phyloP scores from a whole-genome alignment of 257 asterid species.

The Solanum stenotomum region DNA sequence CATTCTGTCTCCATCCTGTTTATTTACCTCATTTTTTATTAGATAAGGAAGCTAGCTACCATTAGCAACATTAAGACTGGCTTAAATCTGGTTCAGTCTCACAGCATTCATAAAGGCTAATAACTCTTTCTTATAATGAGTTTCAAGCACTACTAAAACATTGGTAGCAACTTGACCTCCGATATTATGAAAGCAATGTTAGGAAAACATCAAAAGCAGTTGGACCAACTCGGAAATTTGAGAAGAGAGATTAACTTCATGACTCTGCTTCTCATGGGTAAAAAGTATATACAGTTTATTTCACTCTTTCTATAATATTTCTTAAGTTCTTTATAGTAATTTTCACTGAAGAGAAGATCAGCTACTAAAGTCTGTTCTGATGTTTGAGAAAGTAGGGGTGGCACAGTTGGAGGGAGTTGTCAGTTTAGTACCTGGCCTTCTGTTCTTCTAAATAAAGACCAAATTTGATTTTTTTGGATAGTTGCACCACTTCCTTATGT shows the following conservation, averaged over 20 bases:
- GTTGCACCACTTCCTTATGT: constrained; percentile 70
- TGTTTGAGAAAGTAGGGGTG: neutral
- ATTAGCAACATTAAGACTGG: neutral
- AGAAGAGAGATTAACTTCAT: neutral
- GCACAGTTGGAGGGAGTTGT: neutral
- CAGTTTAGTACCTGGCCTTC: constrained; percentile 43
- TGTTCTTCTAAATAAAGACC: constrained; percentile 71
- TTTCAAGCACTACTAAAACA: neutral
- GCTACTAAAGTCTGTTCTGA: neutral
- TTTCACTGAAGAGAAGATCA: neutral
- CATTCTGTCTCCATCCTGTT: neutral
- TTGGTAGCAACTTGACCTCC: neutral
- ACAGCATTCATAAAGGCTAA: neutral
- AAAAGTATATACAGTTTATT: neutral
- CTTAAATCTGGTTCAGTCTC: neutral
- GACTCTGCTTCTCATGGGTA: neutral
- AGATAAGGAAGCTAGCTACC: neutral
- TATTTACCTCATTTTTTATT: neutral
- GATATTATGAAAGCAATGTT: neutral
- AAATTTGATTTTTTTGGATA: constrained; percentile 53
- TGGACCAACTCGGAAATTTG: neutral
- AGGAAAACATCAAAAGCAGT: neutral
- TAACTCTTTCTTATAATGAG: neutral
- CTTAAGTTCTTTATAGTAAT: neutral
- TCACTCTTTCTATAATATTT: neutral